A percentile compares a stretch with the other conserved stretches of the same genome.
These are phyloP conservation scores for Calonectria multiphialidica DNA, from an alignment of 2,329 filamentous ascomycete genomes.

Conservation along the genomic window DNA sequence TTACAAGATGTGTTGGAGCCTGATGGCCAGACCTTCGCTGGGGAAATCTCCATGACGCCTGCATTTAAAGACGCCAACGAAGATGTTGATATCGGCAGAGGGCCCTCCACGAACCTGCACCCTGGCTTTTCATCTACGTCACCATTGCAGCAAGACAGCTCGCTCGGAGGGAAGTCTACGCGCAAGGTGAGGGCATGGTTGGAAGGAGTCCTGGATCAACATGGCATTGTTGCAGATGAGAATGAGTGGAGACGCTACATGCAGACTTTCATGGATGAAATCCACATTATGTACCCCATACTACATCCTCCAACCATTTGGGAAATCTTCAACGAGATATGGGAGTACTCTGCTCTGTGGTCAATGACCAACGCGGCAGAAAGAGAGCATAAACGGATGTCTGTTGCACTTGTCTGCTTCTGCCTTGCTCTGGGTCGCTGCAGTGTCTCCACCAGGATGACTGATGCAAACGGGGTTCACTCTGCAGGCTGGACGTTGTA, in stretches of 20 bases:
- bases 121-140: not conserved
- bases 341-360: slow-evolving; percentile 26
- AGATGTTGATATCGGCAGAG: not conserved
- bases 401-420: slow-evolving; percentile 30
- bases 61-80: slow-evolving; percentile 26
- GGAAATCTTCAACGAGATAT: slow-evolving; percentile 32
- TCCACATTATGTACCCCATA: slow-evolving; percentile 29
- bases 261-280: slow-evolving; percentile 30
- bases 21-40: slow-evolving; percentile 34
- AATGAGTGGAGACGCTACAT: slow-evolving; percentile 27
- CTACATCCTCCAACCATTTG: slow-evolving; percentile 29
- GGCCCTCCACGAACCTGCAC: not conserved
- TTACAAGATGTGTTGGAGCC: slow-evolving; percentile 27
- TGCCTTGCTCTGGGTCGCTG: slow-evolving; percentile 33
- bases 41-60: slow-evolving; percentile 32
- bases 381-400: slow-evolving; percentile 26
- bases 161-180: not conserved
- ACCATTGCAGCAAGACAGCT: not conserved
- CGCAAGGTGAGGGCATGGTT: slow-evolving; percentile 25
- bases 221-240: slow-evolving; percentile 26
- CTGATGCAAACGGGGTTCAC: slow-evolving; percentile 27
- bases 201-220: slow-evolving; percentile 18
- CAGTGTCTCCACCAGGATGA: slow-evolving; percentile 30
- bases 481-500: slow-evolving; percentile 35
- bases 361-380: slow-evolving; percentile 14